These are phyloP conservation scores for Trichophyton rubrum DNA, from an alignment of 2,329 filamentous ascomycete genomes.

Conservation along the genomic window DNA sequence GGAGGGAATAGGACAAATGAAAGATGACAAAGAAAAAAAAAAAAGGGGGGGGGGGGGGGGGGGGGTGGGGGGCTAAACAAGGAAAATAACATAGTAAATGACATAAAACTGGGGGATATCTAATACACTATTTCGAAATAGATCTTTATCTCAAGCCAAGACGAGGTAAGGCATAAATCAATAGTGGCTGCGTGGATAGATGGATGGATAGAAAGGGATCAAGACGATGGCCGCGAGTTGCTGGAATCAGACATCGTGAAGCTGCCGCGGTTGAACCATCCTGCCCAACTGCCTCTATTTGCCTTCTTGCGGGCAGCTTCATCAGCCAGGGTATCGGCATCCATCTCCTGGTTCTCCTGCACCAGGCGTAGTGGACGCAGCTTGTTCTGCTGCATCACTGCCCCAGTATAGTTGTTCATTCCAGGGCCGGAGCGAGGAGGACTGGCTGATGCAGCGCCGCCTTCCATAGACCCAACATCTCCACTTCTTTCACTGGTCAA, in stretches of 20 bases:
- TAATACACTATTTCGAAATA: conserved; percentile 3
- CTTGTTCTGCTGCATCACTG: conserved; percentile 55
- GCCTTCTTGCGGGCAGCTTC: conserved; percentile 35
- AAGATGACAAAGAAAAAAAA: not conserved
- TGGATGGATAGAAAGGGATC: not conserved
- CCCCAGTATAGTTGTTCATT: conserved; percentile 55
- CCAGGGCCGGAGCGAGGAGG: conserved; percentile 53
- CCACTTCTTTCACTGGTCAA: conserved; percentile 38
- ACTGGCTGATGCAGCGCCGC: conserved; percentile 30
- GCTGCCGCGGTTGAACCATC: conserved; percentile 32
- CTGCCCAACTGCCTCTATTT: conserved; percentile 36
- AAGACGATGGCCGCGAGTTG: not conserved
- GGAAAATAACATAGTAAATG: not conserved
- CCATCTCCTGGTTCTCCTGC: conserved; percentile 52
- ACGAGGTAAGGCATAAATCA: not conserved
- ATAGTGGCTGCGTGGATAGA: not conserved
- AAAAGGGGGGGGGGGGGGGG: no score
- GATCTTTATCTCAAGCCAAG: not conserved
- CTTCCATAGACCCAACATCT: conserved; percentile 33
- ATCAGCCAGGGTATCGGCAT: conserved; percentile 24
- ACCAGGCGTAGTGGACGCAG: conserved; percentile 77
- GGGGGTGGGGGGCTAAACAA: not conserved
- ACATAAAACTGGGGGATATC: not conserved
- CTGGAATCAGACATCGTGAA: not conserved
- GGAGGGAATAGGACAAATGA: not conserved